Base-by-base conservation (phyloP, 441 rosid species). In the Populus hybrid region DNA sequence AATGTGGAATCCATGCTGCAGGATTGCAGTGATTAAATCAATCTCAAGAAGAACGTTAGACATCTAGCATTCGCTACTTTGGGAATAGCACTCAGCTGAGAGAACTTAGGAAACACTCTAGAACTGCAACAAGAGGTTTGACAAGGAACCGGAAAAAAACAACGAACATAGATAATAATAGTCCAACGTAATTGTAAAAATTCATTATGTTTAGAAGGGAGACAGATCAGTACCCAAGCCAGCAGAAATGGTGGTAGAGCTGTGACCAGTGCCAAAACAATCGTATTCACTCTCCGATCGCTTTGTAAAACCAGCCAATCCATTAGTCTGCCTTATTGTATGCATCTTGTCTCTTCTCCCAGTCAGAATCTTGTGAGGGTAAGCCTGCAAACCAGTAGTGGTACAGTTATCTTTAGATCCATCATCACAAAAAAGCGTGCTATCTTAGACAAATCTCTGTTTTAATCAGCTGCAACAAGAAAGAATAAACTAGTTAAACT, bases 261-360 rank as follows among this genome's bases (percentile, higher is more conserved):
- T 94, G 63, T 94, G 98, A 78, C 98, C 97, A 0, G 97, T 82
- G 40, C 98, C 98, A 79, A 94, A 94, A 87, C 93, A 86, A 88
- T 94, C 98, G 24, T 89, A 87, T 80, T 92, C 97, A 24, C 98
- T 94, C 87, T 94, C 97, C 0, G 94, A 85, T 65, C 98, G 88
- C 70, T 92, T 94, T 0, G 97, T 92, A 83, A 94, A 94, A 50
- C 97, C 98, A 0, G 97, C 85, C 70, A 94, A 85, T 35, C 98
- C 98, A 75, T 92, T 84, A 19, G 97, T 92, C 83, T 94, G 97
- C 78, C 98, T 88, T 70, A 94, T 82, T 1, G 97, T 94, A 24
- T 85, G 87, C 98, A 94, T 94, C 88, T 83, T 90, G 42, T 91
- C 89, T 88, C 98, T 90, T 87, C 98, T 88, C 35, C 98, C 98